Conservation (phyloP, 2,329 filamentous ascomycete species). For the Paraphoma chrysanthemicola region DNA sequence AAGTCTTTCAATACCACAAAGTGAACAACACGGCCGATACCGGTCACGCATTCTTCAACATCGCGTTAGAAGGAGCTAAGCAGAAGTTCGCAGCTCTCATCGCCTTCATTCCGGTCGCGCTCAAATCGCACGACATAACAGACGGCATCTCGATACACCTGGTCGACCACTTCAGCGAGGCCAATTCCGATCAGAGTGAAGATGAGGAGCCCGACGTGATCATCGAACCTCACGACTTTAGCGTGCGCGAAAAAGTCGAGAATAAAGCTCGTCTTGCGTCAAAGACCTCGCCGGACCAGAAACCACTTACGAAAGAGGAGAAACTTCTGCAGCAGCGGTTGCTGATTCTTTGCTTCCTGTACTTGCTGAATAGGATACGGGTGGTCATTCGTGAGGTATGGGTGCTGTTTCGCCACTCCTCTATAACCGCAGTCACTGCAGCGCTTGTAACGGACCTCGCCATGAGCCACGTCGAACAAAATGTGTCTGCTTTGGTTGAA, state of each 20-base stretch:
- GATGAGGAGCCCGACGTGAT: background rate
- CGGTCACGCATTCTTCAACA: slow-evolving; percentile 16
- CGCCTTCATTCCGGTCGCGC: slow-evolving; percentile 1
- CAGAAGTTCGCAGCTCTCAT: slow-evolving; percentile 1
- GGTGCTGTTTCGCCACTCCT: slow-evolving; percentile 10
- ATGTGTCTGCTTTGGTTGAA: slow-evolving; percentile 11
- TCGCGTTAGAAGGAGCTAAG: slow-evolving; percentile 7
- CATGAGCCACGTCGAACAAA: slow-evolving; percentile 15
- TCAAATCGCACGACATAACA: background rate
- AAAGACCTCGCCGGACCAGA: too few relatives aligned
- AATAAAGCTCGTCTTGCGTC: too few relatives aligned
- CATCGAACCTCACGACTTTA: too few relatives aligned
- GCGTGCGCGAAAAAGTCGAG: too few relatives aligned
- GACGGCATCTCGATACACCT: slow-evolving; percentile 1
- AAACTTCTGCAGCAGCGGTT: slow-evolving; percentile 16
- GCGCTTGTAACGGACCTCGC: slow-evolving; percentile 23
- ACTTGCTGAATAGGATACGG: slow-evolving; percentile 19
- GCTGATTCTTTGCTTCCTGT: slow-evolving; percentile 22
- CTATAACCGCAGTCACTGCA: slow-evolving; percentile 15
- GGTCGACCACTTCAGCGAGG: background rate
- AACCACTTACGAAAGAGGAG: slow-evolving; percentile 1
- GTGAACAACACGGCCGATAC: slow-evolving; percentile 6
- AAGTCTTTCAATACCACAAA: slow-evolving; percentile 17
- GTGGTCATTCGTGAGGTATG: slow-evolving; percentile 13
- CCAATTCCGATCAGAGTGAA: background rate